Base-by-base conservation (phyloP, 1,284 basidiomycete genomes). In the Ustilago trichophora region DNA sequence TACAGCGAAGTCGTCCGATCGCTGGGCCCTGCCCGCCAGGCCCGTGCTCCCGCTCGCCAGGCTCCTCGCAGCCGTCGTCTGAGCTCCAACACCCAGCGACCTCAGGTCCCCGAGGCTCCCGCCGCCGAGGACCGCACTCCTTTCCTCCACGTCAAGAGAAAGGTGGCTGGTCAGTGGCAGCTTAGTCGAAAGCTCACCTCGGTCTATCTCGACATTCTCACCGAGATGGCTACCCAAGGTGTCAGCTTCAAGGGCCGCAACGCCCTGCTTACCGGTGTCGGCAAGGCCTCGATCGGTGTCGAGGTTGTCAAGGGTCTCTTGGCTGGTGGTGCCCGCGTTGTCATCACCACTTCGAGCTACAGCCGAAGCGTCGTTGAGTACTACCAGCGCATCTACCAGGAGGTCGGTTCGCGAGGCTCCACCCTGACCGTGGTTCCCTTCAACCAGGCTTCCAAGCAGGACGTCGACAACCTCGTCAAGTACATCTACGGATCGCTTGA, bases 161-260 rank as follows among this genome's bases (percentile, higher is more conserved):
- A 94, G 84, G 92, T 96, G n/a, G 96, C 93, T 40, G 88, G 88
- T 18, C 89, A 87, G 77, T 98, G 95, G 93, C 91, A 95, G 78
- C 97, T 97, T 85, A 93, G 91, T 76, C 92, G 90, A 83, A 98
- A 98, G 84, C 86, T 98, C 58, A 98, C 95, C 38, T 77, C 69
- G 32, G 74, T 77, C 40, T 83, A 98, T 83, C 88, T 98, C 71
- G 94, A 98, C 78, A 90, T 98, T 69, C 86, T 98, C 41, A 91
- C 93, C 78, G 96, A 98, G 84, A 97, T 98, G 74, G 95, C 96
- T 10, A 96, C 94, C 0, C 93, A 94, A 9, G 95, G 95, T 38
- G 96, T 94, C 15, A 94, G 93, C 0, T 98, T 97, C 87, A 90
- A 95, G 83, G 93, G 95, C 85, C 98, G 98, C 87, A 97, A 98